Evolutionary conservation across 192 early-diverging fungal genomes (phyloP), one percentile per base, ranked within the genome.

Genomic region (Umbelopsis sp.): DNA sequence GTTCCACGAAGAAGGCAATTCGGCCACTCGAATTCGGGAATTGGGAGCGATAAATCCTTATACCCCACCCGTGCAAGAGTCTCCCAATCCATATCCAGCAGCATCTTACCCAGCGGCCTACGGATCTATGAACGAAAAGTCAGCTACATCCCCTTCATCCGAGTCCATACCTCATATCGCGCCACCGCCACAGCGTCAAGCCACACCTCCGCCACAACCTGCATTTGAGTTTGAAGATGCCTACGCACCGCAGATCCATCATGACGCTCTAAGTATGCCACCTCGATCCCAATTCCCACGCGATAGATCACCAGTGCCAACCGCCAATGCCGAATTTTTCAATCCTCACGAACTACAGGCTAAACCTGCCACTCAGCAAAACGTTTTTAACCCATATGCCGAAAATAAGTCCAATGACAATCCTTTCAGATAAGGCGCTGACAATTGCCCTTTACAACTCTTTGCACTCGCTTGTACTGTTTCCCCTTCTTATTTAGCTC

Each of bases 151-250:
- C 5, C 37, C 37, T 9, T 41, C 37, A 0, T 6, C 37, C 37
- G 37, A 6, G 37, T 9, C 37, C 37, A 25, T n/a, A 35, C 55
- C 25, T 37, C 3, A 5, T 35, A 10, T 61, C 18, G 33, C 55
- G 16, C 55, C 55, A 5, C 55, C 30, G 15, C 55, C 30, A 41
- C 37, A 41, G 37, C 37, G 10, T 9, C 10, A 6, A 16, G 9
- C 55, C 0, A 18, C 55, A 61, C 55, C 55, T 15, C 30, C 16
- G 25, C 55, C 23, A 18, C 25, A 35, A 35, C 55, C 55, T 35
- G 55, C 55, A 4, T 61, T 61, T 18, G 55, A 61, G 30, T 61
- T 61, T 61, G 55, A 61, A 18, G 55, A 61, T 35, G 55, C 55
- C 3, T 61, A 61, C 30, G 33, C 55, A 18, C 55, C 55, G 2